Evolutionary conservation across 2,329 filamentous ascomycete species (phyloP), one percentile per base, ranked within the genome.

Genomic region (Hypoxylon sp.): DNA sequence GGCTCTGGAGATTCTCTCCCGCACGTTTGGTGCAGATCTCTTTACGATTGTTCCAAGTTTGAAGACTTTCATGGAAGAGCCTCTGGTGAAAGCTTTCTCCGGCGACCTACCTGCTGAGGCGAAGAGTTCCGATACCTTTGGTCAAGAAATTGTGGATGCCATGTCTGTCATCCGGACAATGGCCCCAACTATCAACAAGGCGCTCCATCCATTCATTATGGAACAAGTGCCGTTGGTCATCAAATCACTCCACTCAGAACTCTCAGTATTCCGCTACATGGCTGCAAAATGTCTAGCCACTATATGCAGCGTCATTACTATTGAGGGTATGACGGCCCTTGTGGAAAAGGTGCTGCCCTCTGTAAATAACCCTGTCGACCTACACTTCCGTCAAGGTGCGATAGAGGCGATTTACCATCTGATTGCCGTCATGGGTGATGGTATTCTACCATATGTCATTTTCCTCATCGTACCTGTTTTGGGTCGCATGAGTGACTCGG

Each of bases 381-480:
- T 97, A 28, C 90, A 92, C 74, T 91, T 90, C 79, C 90, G 95
- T 39, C 95, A 99, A 80, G 95, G 95, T 66, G 93, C 93, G 5
- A 95, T 97, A 59, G 95, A 99, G 79, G 93, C 89, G 71, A 91
- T 99, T 62, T 99, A 99, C 75, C 95, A 99, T 78, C 82, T 99
- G 62, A 99, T 99, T 68, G 92, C 96, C 63, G 94, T 97, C 53
- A 99, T 99, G 95, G 95, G 97, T 65, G 95, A 98, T 75, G 87
- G 88, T 37, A 99, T 99, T 59, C 80, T 99, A 28, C 95, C 96
- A 2, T 99, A 99, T 73, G 95, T 99, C 67, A 97, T 99, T 72
- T 99, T 99, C 87, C 87, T 99, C 68, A 96, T 99, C 62, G 96
- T 98, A 11, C 95, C 95, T 13, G 95, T 99, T 3, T 85, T 99